Evolutionary conservation across 768 basidiomycete genomes (phyloP).

Genomic region (Cyclocybe cylindracea): DNA sequence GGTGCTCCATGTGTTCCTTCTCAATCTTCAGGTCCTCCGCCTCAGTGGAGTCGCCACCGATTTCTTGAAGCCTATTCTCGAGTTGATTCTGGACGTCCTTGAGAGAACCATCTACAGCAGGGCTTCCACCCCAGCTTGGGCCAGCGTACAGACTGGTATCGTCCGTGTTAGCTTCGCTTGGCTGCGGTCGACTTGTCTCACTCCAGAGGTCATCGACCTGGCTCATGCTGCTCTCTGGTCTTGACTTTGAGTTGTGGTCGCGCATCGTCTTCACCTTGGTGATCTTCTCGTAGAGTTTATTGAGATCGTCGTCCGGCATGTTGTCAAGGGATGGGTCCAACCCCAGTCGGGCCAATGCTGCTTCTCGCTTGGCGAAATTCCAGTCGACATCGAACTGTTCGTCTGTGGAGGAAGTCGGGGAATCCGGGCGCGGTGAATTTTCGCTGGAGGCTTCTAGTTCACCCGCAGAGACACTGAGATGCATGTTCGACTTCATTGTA

Average conservation of each 20-base stretch:
- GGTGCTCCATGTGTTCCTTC: conserved; percentile 92
- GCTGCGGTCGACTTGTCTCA: conserved; percentile 78
- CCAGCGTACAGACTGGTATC: conserved; percentile 82
- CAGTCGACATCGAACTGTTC: conserved; percentile 84
- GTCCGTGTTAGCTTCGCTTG: conserved; percentile 80
- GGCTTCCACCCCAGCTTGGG: conserved; percentile 54
- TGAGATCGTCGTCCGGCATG: conserved; percentile 92
- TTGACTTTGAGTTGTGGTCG: conserved; percentile 74
- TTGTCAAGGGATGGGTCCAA: conserved; percentile 89
- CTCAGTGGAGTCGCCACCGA: conserved; percentile 53
- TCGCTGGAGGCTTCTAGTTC: conserved; percentile 60
- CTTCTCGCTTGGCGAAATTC: conserved; percentile 96
- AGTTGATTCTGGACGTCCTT: conserved; percentile 76
- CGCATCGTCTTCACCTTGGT: conserved; percentile 89
- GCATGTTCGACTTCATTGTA: conserved; percentile 68
- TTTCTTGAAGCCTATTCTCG: conserved; percentile 70
- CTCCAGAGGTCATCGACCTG: conserved; percentile 90
- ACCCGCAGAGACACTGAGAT: conserved; percentile 61
- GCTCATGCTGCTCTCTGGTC: conserved; percentile 88
- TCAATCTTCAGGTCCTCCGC: conserved; percentile 87
- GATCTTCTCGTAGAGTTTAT: conserved; percentile 93
- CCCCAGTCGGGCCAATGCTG: conserved; percentile 84
- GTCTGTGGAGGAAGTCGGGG: conserved; percentile 68
- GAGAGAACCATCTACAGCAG: conserved; percentile 64
- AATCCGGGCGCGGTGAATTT: conserved; percentile 74